These are phyloP conservation scores for Obba rivulosa DNA, from an alignment of 768 basidiomycete species.

Conservation along the genomic window DNA sequence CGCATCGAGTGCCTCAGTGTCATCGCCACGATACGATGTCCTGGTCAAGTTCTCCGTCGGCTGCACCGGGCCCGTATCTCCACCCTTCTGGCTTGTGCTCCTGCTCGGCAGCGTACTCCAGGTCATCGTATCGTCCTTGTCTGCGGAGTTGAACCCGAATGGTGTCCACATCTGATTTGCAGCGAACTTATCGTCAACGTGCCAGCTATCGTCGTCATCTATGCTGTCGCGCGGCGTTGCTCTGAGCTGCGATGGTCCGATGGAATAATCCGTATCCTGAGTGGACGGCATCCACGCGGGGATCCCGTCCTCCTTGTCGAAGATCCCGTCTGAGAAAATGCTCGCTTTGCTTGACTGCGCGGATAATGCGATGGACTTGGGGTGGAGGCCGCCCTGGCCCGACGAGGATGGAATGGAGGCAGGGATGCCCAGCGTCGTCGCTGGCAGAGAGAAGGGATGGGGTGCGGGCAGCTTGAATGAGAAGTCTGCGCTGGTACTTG, in stretches of 20 bases:
- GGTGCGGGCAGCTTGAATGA: slow-evolving; percentile 30
- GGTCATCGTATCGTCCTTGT: slow-evolving; percentile 65
- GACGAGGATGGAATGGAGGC: slow-evolving; percentile 24
- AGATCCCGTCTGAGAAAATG: slow-evolving; percentile 43
- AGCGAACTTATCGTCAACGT: slow-evolving; percentile 58
- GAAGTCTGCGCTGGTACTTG: slow-evolving; percentile 22
- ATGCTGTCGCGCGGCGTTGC: slow-evolving; percentile 26
- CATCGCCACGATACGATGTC: slow-evolving; percentile 2
- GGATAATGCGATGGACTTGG: slow-evolving; percentile 24
- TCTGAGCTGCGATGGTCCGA: slow-evolving; percentile 15
- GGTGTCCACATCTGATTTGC: slow-evolving; percentile 55
- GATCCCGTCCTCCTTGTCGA: slow-evolving; percentile 40
- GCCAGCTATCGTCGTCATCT: slow-evolving; percentile 73
- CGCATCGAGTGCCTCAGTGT: no score
- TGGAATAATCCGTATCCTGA: slow-evolving; percentile 54
- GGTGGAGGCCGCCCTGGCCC: not conserved
- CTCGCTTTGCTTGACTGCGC: slow-evolving; percentile 53
- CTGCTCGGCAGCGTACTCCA: slow-evolving; percentile 68
- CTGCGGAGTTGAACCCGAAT: slow-evolving; percentile 38
- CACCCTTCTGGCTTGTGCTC: slow-evolving; percentile 23
- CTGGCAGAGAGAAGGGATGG: slow-evolving; percentile 37
- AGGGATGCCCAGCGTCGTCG: slow-evolving; percentile 42
- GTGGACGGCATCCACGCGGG: slow-evolving; percentile 54
- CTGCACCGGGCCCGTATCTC: slow-evolving; percentile 13
- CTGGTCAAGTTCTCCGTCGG: slow-evolving; percentile 11